Conservation (phyloP, 1,139 yeast genomes). For the Wickerhamomyces sp. region DNA sequence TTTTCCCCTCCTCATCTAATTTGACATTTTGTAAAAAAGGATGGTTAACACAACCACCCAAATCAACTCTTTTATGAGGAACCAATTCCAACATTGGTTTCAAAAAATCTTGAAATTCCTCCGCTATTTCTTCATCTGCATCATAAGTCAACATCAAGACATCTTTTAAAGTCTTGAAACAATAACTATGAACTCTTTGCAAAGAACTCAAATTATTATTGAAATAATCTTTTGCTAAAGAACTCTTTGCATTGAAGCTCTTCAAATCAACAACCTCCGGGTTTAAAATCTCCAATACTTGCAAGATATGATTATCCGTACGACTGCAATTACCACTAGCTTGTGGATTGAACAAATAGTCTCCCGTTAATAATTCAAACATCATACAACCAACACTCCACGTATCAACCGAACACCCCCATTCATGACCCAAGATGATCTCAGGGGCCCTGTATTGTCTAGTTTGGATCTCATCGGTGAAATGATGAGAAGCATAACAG, state of each 20-base stretch:
- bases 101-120: conserved; percentile 56
- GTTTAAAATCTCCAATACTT: conserved; percentile 61
- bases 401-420: conserved; percentile 83
- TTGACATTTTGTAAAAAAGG: conserved; percentile 50
- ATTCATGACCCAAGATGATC: conserved; percentile 53
- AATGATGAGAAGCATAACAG: conserved; percentile 67
- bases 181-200: conserved; percentile 56
- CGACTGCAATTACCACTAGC: conserved; percentile 56
- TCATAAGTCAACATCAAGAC: conserved; percentile 73
- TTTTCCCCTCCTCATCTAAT: conserved; percentile 6
- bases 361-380: conserved; percentile 80
- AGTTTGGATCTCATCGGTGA: conserved; percentile 81
- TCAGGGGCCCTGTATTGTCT: conserved; percentile 85
- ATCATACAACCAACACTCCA: conserved; percentile 84
- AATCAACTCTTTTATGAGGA: conserved; percentile 71
- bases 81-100: conserved; percentile 67
- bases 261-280: conserved; percentile 47
- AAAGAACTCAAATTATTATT: conserved; percentile 36
- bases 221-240: conserved; percentile 46
- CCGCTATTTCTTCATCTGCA: conserved; percentile 48
- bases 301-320: conserved; percentile 86
- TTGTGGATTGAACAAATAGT: conserved; percentile 78
- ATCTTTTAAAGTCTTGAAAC: conserved; percentile 62
- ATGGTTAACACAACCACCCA: conserved; percentile 76
- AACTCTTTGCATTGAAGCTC: conserved; percentile 46